Conservation (phyloP, 768 basidiomycete genomes). For the Panaeolus papilionaceus region DNA sequence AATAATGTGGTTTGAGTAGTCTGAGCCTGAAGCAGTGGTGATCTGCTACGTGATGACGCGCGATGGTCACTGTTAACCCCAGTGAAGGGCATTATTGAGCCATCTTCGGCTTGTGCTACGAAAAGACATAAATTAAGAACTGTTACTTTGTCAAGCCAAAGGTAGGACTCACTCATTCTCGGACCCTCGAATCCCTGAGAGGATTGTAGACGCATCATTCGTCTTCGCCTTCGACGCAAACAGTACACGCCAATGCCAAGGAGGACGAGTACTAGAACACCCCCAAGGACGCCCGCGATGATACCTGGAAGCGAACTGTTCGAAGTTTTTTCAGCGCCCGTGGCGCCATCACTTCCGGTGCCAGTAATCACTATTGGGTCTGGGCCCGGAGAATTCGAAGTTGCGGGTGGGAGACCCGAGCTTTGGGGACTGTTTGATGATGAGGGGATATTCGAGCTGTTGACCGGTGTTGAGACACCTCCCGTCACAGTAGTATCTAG, state of each 20-base stretch:
- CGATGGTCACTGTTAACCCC: background rate
- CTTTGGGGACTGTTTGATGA: background rate
- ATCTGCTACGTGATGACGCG: background rate
- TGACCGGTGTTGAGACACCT: background rate
- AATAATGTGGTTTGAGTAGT: background rate
- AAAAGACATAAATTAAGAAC: background rate
- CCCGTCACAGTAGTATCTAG: background rate
- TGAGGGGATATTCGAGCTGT: background rate
- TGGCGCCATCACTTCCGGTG: background rate
- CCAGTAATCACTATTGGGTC: conserved; percentile 1
- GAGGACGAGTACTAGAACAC: background rate
- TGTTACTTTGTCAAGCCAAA: background rate
- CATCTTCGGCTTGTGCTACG: background rate
- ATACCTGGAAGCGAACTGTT: background rate
- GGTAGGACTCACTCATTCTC: background rate
- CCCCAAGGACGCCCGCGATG: background rate
- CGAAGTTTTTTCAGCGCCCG: background rate
- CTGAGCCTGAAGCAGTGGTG: background rate
- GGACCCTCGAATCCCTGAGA: background rate
- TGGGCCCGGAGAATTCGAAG: conserved; percentile 4
- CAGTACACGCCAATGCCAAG: background rate
- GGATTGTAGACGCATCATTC: background rate
- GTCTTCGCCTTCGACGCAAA: background rate
- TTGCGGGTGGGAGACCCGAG: background rate
- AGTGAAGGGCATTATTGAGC: background rate